Percentiles rank a stretch among this genome's conserved stretches.
Evolutionary conservation across 2,329 filamentous ascomycete species (phyloP).

Genomic region (Neofusicoccum ribis): DNA sequence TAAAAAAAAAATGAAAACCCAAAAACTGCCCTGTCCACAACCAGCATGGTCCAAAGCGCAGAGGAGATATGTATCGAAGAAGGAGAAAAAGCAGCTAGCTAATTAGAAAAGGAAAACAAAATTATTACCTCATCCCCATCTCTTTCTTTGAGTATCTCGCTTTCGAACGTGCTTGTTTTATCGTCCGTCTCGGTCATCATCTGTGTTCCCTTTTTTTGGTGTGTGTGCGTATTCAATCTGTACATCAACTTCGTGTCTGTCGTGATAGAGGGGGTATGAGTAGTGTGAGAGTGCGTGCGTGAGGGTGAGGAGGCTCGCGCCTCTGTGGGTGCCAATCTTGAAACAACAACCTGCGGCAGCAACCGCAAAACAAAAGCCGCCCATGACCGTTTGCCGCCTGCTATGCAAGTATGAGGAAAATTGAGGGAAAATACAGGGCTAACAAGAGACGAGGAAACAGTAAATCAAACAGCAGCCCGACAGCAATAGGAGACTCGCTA

Average conservation of each 20-base stretch:
- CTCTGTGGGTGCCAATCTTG: conserved; percentile 1
- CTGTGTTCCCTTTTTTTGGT: not conserved
- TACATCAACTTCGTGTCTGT: conserved; percentile 11
- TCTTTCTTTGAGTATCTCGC: not conserved
- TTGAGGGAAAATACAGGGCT: not conserved
- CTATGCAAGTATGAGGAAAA: not conserved
- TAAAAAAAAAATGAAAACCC: not conserved
- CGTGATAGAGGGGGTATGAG: not conserved
- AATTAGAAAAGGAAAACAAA: not conserved
- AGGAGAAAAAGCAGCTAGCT: not conserved
- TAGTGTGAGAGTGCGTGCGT: not conserved
- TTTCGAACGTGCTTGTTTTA: not conserved
- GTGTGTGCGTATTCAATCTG: not conserved
- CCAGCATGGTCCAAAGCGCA: conserved; percentile 15
- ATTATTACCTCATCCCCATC: not conserved
- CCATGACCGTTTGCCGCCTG: not conserved
- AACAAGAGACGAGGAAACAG: not conserved
- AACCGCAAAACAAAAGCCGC: not conserved
- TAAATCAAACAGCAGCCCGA: not conserved
- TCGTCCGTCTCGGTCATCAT: conserved; percentile 9
- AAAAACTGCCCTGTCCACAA: not conserved
- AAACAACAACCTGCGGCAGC: not conserved
- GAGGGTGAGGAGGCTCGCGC: conserved; percentile 3
- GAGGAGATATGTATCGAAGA: not conserved
- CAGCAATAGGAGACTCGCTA: not conserved